Evolutionary conservation across 176 grass and related monocot genomes (phyloP), one percentile per base, ranked within the genome.

Genomic region (Ampelocalamus luodianensis): DNA sequence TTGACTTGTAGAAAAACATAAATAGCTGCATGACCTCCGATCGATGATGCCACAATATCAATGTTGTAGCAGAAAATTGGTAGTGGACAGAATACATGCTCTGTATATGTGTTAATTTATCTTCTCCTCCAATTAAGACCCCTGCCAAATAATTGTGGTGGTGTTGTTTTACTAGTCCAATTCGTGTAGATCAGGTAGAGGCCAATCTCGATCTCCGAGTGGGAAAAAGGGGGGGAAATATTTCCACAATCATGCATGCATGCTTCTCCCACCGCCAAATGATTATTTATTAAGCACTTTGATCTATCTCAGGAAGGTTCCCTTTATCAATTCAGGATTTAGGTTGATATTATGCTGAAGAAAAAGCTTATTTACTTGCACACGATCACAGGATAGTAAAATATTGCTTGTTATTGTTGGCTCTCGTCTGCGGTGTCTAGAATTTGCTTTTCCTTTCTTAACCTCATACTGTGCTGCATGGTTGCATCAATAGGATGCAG

Each of bases 1-100:
- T 86, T 86, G 84, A 86, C 88, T 55, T 76, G 44, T 10, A 72
- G 55, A 85, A 86, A 69, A 79, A 49, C 65, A 73, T 34, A 44
- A 64, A 58, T 65, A 71, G 65, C 22, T 37, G 37, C 44, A 72
- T 46, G 34, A 66, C 8, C 67, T 43, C 67, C 3, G 8, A 64
- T 78, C 34, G 65, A 68, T 71, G 68, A 51, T 70, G 71, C 45
- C 7, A 55, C 16, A 10, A 27, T 78, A 90, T 86, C 88, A 82
- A 86, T 86, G 78, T 85, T 71, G 39, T 61, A 63, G 71, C 34
- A 76, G 77, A 71, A 85, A 69, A 85, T 70, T 27, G 11, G 22
- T 68, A 62, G 69, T 24, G 32, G 16, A 50, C 69, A 80, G 70
- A 76, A 50, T 39, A 75, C 60, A 89, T 75, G 60, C 50, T 85